Conservation (phyloP, 169 alveolate species). For the Cryptosporidium xiaoi region DNA sequence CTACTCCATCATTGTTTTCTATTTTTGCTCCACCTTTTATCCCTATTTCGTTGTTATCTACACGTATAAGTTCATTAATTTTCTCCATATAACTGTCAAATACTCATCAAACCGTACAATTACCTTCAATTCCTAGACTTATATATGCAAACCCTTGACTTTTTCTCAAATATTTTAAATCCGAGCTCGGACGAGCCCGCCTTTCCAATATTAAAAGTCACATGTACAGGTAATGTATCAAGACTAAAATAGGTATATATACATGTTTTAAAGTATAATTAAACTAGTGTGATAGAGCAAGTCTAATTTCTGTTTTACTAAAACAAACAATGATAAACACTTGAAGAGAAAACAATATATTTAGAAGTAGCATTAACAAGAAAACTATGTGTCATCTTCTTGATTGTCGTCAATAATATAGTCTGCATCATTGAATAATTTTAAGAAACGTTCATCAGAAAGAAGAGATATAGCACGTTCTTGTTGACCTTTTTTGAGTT, state of each 20-base stretch:
- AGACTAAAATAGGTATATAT: no score
- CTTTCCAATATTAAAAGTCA: no score
- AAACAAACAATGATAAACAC: not conserved
- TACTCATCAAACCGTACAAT: not conserved
- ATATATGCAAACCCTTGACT: no score
- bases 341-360: not conserved
- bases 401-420: constrained; percentile 85
- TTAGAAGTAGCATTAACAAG: not conserved
- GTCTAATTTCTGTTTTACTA: not conserved
- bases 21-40: not conserved
- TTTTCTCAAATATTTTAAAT: no score
- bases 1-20: not conserved
- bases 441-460: constrained; percentile 86
- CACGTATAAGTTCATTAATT: not conserved
- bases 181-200: no score
- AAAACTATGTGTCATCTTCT: constrained; percentile 61
- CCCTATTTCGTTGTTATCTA: not conserved
- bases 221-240: no score
- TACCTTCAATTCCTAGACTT: not conserved
- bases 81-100: no score
- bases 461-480: constrained; percentile 77
- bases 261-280: no score
- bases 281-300: no score
- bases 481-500: constrained; percentile 74
- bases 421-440: constrained; percentile 84